These are phyloP conservation scores for Pleurotus ostreatus DNA, from an alignment of 768 basidiomycete species.

Conservation along the genomic window DNA sequence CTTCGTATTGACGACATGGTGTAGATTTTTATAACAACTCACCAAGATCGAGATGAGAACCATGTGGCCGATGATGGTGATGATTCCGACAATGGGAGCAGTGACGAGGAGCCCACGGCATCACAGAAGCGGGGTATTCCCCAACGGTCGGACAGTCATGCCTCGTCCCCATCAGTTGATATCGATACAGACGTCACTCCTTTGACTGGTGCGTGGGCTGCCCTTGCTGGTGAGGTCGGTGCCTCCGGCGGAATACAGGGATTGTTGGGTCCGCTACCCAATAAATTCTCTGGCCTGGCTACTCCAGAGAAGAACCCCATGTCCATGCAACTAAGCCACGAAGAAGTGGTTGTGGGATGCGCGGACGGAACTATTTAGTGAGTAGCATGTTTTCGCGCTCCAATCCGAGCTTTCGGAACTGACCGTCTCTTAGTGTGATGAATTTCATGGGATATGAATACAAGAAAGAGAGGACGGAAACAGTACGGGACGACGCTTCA, in stretches of 20 bases:
- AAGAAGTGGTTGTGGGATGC: conserved; percentile 89
- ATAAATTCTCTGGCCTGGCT: conserved; percentile 73
- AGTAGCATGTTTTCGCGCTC: conserved; percentile 25
- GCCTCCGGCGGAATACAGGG: conserved; percentile 47
- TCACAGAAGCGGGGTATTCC: neutral
- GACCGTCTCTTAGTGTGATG: conserved; percentile 20
- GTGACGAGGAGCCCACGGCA: conserved; percentile 23
- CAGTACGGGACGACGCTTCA: neutral
- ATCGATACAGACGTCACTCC: conserved; percentile 64
- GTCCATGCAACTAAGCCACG: conserved; percentile 89
- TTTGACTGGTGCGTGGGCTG: conserved; percentile 73
- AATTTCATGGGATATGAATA: conserved; percentile 29
- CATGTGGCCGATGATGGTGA: conserved; percentile 7
- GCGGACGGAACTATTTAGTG: conserved; percentile 91
- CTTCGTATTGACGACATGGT: neutral
- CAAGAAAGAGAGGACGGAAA: conserved; percentile 10
- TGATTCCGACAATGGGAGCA: conserved; percentile 21
- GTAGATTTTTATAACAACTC: conserved; percentile 83
- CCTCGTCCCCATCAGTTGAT: conserved; percentile 41
- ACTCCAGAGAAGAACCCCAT: conserved; percentile 92
- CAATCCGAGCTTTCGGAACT: conserved; percentile 2
- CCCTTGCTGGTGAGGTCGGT: conserved; percentile 42
- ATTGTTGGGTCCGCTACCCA: conserved; percentile 55
- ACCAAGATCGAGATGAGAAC: conserved; percentile 46
- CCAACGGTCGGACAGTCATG: conserved; percentile 8